A percentile compares a stretch with the other conserved stretches of the same genome.
Conservation (phyloP, 2,329 filamentous ascomycete genomes). For the Colletotrichum filicis region DNA sequence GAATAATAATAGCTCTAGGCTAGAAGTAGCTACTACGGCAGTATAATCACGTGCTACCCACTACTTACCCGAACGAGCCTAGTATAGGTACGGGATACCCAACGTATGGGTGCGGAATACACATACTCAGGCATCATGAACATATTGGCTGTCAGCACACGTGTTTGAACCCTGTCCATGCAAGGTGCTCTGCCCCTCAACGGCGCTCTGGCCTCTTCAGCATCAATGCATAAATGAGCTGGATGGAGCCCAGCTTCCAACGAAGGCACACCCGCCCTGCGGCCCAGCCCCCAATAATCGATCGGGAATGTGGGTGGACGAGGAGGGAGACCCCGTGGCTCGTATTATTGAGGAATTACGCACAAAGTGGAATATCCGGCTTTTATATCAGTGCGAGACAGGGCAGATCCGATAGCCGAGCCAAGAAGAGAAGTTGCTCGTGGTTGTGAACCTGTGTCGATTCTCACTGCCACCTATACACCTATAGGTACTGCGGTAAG, state of each 20-base stretch:
- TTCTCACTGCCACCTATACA: not conserved
- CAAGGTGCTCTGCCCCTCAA: not conserved
- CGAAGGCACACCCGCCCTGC: not conserved
- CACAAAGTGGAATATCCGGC: not conserved
- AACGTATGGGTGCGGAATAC: no score
- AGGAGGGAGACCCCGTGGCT: slow-evolving; percentile 6
- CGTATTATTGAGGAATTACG: not conserved
- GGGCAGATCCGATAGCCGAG: slow-evolving; percentile 33
- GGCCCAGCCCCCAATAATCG: not conserved
- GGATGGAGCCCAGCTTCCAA: not conserved
- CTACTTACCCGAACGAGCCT: no score
- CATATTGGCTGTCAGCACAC: not conserved
- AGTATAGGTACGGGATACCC: no score
- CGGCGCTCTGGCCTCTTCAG: slow-evolving; percentile 4
- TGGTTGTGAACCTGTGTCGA: not conserved
- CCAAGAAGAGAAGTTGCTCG: not conserved
- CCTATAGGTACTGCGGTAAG: not conserved
- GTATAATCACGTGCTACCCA: no score
- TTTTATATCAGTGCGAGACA: slow-evolving; percentile 20
- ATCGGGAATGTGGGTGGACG: slow-evolving; percentile 9
- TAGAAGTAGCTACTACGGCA: no score
- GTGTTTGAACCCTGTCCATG: not conserved
- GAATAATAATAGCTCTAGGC: no score
- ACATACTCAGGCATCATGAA: not conserved
- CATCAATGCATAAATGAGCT: not conserved